Evolutionary conservation across 441 rosid genomes (phyloP).

Genomic region (Metrosideros polymorpha): DNA sequence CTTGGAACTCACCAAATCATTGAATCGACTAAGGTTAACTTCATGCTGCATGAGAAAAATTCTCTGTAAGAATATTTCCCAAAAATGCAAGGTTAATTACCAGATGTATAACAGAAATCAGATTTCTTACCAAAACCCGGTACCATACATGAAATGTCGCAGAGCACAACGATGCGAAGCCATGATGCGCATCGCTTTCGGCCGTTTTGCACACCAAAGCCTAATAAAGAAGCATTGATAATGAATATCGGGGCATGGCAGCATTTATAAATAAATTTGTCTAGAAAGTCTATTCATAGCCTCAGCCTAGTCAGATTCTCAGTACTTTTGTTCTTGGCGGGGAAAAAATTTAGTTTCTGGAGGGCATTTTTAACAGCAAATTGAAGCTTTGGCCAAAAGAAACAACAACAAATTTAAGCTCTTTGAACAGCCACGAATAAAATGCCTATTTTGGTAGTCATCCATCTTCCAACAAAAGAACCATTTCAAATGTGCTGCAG

Average conservation of each 20-base stretch:
- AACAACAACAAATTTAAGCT: neutral
- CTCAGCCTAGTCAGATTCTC: neutral
- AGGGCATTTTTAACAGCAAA: neutral
- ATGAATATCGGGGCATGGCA: neutral
- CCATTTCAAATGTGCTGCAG: neutral
- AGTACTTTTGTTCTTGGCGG: neutral
- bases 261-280: neutral
- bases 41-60: conserved; percentile 50
- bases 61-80: conserved; percentile 1
- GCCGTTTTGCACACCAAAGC: conserved; percentile 26
- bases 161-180: conserved; percentile 46
- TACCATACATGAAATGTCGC: conserved; percentile 72
- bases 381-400: neutral
- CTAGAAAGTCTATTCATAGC: neutral
- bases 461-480: neutral
- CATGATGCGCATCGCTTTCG: conserved; percentile 36
- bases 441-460: neutral
- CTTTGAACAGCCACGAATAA: neutral
- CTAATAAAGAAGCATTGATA: conserved; percentile 20
- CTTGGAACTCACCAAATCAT: conserved; percentile 39
- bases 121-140: conserved; percentile 51
- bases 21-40: conserved; percentile 54
- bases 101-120: neutral
- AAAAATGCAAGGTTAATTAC: neutral
- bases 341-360: neutral